Evolutionary conservation across 208 protist species (phyloP).

Genomic region (Acanthamoeba lugdunensis): DNA sequence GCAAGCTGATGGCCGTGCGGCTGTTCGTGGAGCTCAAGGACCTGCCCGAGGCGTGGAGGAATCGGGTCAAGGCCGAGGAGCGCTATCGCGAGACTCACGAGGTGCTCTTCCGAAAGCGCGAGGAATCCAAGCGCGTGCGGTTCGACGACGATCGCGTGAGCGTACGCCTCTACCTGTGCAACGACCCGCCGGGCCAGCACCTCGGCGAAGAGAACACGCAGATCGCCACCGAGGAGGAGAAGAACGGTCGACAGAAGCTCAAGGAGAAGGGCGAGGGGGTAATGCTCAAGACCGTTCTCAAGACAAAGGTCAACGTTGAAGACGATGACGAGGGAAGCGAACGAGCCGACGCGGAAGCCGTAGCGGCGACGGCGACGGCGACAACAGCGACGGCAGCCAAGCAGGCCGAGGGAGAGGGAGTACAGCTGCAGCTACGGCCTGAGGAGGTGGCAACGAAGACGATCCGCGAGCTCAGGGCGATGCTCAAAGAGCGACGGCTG

Average conservation of each 20-base stretch:
- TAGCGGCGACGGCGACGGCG: neutral
- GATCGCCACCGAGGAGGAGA: constrained; percentile 30
- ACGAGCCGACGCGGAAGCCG: neutral
- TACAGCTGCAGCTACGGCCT: neutral
- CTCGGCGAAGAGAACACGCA: constrained; percentile 26
- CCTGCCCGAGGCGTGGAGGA: constrained; percentile 33
- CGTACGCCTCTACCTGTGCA: constrained; percentile 20
- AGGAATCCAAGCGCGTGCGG: constrained; percentile 5
- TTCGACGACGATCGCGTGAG: constrained; percentile 4
- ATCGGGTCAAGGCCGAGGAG: neutral
- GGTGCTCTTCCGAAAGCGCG: neutral
- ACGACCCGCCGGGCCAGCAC: constrained; percentile 54
- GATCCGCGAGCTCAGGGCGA: neutral
- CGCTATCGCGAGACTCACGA: constrained; percentile 32
- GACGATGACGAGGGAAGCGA: neutral
- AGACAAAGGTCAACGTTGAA: neutral
- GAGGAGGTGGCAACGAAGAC: neutral
- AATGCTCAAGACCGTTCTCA: constrained; percentile 48
- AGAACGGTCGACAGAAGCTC: constrained; percentile 15
- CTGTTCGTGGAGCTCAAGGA: constrained; percentile 42
- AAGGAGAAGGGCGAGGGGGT: constrained; percentile 45
- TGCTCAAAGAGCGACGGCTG: constrained; percentile 37
- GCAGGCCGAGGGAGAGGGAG: too few species aligned
- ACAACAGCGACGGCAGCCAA: neutral
- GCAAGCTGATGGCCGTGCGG: constrained; percentile 54